Conservation (phyloP, 2,329 filamentous ascomycete genomes). For the Akanthomyces dipterigenus region DNA sequence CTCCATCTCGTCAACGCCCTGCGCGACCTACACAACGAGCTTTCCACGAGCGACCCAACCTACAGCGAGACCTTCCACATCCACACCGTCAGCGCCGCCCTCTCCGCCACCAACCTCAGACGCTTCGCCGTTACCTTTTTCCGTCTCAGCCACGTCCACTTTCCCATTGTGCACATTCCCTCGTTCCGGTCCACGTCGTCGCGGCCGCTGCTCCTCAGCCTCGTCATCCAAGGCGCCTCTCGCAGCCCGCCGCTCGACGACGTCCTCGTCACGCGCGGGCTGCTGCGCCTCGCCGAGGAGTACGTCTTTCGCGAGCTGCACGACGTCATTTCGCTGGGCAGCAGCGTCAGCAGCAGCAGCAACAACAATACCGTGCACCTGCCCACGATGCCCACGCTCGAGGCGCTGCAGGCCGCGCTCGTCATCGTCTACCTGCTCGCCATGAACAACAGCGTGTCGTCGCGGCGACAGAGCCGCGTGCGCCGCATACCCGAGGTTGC, state of each 20-base stretch:
- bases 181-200: conserved; percentile 17
- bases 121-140: conserved; percentile 20
- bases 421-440: conserved; percentile 18
- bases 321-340: background rate
- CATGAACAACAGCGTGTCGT: conserved; percentile 15
- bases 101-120: conserved; percentile 17
- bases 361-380: too few species aligned
- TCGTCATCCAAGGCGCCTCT: conserved; percentile 16
- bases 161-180: conserved; percentile 22
- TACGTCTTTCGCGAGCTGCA: conserved; percentile 16
- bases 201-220: conserved; percentile 14
- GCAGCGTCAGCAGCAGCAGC: too few species aligned
- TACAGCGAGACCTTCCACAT: conserved; percentile 14
- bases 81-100: conserved; percentile 14
- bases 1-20: conserved; percentile 12
- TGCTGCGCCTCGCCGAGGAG: conserved; percentile 15
- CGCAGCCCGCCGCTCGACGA: conserved; percentile 17
- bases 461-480: conserved; percentile 12
- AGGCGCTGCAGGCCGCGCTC: conserved; percentile 21
- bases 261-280: conserved; percentile 11
- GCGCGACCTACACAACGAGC: conserved; percentile 12
- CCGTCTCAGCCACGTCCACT: conserved; percentile 20
- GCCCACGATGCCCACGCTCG: conserved; percentile 7
- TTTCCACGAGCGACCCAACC: conserved; percentile 12
- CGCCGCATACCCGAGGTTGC: conserved; percentile 18